A percentile compares a stretch with the other conserved stretches of the same genome.
These are phyloP conservation scores for Tulasnella sp. DNA, from an alignment of 768 basidiomycete genomes.

Conservation along the genomic window DNA sequence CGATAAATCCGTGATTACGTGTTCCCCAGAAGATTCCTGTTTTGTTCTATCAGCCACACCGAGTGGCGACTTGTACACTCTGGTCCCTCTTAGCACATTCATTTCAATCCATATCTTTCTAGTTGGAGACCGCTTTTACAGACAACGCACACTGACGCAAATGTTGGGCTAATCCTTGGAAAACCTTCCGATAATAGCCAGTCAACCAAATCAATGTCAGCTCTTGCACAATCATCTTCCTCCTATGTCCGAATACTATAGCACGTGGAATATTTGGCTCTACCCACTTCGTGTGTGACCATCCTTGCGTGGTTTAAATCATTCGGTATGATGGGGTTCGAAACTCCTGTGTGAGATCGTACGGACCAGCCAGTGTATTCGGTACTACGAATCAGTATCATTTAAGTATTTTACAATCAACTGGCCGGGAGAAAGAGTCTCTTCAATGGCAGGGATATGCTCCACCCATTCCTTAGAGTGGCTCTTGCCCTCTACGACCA, in stretches of 20 bases:
- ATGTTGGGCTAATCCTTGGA: not conserved
- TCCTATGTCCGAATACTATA: too few relatives aligned
- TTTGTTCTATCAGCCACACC: not conserved
- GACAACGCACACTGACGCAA: not conserved
- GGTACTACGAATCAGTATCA: too few relatives aligned
- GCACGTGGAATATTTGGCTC: too few relatives aligned
- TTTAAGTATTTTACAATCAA: not conserved
- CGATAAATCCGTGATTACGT: not conserved
- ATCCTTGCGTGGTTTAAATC: too few relatives aligned
- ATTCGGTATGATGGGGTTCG: too few relatives aligned
- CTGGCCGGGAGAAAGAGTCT: not conserved
- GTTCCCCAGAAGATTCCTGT: too few relatives aligned
- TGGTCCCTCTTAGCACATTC: not conserved
- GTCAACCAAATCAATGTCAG: too few relatives aligned
- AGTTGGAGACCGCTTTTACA: not conserved
- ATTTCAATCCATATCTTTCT: not conserved
- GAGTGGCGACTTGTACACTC: not conserved
- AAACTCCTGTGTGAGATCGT: too few relatives aligned
- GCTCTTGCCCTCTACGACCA: not conserved
- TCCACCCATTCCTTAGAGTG: not conserved
- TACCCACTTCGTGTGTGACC: too few relatives aligned
- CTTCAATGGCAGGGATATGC: not conserved
- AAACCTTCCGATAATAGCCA: not conserved
- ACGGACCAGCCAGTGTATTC: too few relatives aligned
- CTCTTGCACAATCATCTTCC: too few relatives aligned